Evolutionary conservation across 2,329 filamentous ascomycete genomes (phyloP).

Genomic region (Pseudogymnoascus sp.): DNA sequence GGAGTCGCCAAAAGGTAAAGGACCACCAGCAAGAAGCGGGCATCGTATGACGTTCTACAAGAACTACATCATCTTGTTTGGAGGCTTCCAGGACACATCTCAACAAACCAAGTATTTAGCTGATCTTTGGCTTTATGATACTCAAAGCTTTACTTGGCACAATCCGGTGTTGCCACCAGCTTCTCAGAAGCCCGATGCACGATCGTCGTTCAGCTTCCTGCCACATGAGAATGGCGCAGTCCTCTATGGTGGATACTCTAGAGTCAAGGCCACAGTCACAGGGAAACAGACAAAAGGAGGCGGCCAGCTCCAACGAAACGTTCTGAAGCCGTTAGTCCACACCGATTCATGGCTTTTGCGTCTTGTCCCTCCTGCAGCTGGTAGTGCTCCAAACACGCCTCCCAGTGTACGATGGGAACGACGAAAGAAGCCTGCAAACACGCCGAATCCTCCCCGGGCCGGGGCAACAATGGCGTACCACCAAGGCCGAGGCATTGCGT

Average conservation of each 20-base stretch:
- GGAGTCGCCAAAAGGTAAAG: constrained; percentile 65
- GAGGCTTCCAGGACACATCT: constrained; percentile 94
- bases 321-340: constrained; percentile 80
- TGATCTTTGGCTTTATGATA: constrained; percentile 95
- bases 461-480: constrained; percentile 92
- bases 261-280: constrained; percentile 64
- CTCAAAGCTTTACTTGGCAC: constrained; percentile 76
- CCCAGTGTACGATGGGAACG: constrained; percentile 84
- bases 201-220: constrained; percentile 85
- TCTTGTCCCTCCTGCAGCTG: constrained; percentile 61
- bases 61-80: constrained; percentile 91
- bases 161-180: constrained; percentile 66
- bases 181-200: constrained; percentile 78
- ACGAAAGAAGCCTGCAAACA: constrained; percentile 84
- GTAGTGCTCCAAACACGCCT: constrained; percentile 54
- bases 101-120: constrained; percentile 89
- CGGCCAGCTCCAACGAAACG: constrained; percentile 54
- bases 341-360: constrained; percentile 92
- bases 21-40: constrained; percentile 77
- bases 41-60: constrained; percentile 97
- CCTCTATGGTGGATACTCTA: constrained; percentile 86
- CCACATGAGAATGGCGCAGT: constrained; percentile 87
- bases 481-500: constrained; percentile 84
- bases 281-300: constrained; percentile 57
- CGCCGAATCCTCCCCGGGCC: constrained; percentile 72